These are phyloP conservation scores for Fusarium newnesense DNA, from an alignment of 2,329 filamentous ascomycete species.

Conservation along the genomic window DNA sequence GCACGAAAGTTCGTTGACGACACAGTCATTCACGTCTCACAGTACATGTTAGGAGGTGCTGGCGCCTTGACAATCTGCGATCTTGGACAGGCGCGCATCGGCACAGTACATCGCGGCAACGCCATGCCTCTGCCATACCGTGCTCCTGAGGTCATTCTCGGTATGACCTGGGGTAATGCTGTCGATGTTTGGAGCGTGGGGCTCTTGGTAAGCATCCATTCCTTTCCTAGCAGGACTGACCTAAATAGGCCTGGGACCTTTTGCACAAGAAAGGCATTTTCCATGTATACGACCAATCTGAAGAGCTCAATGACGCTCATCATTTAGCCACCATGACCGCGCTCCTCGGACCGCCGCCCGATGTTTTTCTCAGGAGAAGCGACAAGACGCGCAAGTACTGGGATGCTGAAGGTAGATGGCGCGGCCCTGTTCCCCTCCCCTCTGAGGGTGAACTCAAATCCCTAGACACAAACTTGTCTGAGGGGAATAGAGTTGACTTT, in stretches of 20 bases:
- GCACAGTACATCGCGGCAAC: conserved; percentile 31
- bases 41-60: conserved; percentile 46
- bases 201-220: conserved; percentile 49
- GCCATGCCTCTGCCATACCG: conserved; percentile 47
- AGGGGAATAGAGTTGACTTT: conserved; percentile 34
- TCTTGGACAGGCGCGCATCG: conserved; percentile 51
- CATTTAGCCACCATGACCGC: conserved; percentile 46
- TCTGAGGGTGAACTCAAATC: conserved; percentile 23
- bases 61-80: conserved; percentile 49
- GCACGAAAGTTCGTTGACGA: conserved; percentile 45
- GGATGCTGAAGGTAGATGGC: conserved; percentile 44
- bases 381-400: conserved; percentile 40
- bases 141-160: conserved; percentile 52
- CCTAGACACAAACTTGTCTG: conserved; percentile 18
- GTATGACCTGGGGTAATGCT: conserved; percentile 47
- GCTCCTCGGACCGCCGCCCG: conserved; percentile 44
- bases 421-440: conserved; percentile 40
- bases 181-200: conserved; percentile 52
- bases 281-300: conserved; percentile 33
- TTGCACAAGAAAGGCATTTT: conserved; percentile 40
- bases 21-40: conserved; percentile 47
- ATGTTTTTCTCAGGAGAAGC: conserved; percentile 38
- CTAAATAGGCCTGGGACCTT: conserved; percentile 43
- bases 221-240: neutral
- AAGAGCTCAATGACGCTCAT: conserved; percentile 42